Percentiles rank a stretch among this genome's conserved stretches.
These are phyloP conservation scores for Raffaelea deltoideospora DNA, from an alignment of 2,329 filamentous ascomycete genomes.

Conservation along the genomic window DNA sequence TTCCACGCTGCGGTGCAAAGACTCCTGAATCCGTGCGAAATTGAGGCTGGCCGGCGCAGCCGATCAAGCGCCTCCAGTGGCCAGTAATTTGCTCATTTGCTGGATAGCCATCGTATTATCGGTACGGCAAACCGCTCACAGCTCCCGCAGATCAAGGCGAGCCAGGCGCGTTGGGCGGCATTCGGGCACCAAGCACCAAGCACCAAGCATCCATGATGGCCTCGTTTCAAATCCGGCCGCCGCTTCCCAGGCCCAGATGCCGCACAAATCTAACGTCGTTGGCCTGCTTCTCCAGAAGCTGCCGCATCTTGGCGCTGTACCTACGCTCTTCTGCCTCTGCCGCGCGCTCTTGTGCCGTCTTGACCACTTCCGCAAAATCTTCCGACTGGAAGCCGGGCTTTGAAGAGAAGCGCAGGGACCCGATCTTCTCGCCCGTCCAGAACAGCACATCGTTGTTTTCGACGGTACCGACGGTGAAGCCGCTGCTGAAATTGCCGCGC, in stretches of 20 bases:
- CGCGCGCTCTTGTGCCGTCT: conserved; percentile 29
- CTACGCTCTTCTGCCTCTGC: conserved; percentile 38
- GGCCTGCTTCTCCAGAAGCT: conserved; percentile 60
- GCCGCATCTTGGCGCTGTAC: conserved; percentile 59
- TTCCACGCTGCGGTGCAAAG: too few species aligned
- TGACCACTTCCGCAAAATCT: conserved; percentile 32
- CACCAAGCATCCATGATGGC: too few species aligned
- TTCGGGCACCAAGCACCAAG: too few species aligned
- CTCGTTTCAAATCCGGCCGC: background rate
- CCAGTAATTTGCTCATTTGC: too few species aligned
- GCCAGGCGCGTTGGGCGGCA: too few species aligned
- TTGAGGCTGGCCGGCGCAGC: too few species aligned
- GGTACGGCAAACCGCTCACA: too few species aligned
- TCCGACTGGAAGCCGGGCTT: conserved; percentile 30
- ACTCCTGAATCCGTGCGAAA: too few species aligned
- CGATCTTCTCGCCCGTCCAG: conserved; percentile 79
- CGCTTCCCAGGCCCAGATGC: conserved; percentile 37
- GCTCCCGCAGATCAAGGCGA: too few species aligned
- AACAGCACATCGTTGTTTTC: conserved; percentile 54
- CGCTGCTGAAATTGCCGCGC: too few species aligned
- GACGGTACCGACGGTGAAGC: background rate
- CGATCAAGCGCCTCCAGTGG: too few species aligned
- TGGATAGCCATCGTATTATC: too few species aligned
- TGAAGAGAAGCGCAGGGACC: conserved; percentile 50
- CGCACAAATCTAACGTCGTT: conserved; percentile 64